phyloP scores from a whole-genome alignment of 2,329 filamentous ascomycete genomes.

The Daldinia sp. region DNA sequence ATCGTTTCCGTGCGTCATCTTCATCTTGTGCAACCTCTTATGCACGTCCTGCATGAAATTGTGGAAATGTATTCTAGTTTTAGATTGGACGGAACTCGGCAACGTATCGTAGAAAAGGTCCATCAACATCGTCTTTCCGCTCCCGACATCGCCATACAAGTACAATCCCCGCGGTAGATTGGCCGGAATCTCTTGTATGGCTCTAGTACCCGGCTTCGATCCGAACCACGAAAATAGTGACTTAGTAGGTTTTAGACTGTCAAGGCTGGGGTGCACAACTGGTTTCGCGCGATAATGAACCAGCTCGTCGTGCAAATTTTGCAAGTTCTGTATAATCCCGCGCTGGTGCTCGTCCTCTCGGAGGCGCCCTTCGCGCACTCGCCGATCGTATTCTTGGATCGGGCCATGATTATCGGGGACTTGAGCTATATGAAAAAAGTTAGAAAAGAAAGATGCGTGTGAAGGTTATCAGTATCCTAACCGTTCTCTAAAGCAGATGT shows the following conservation, averaged over 20 bases:
- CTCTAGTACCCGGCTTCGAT: slow-evolving; percentile 54
- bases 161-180: slow-evolving; percentile 89
- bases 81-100: slow-evolving; percentile 80
- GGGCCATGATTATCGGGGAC: slow-evolving; percentile 69
- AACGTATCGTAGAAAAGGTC: slow-evolving; percentile 96
- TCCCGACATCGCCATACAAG: slow-evolving; percentile 95
- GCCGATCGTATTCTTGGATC: slow-evolving; percentile 86
- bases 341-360: slow-evolving; percentile 92
- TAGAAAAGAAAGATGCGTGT: slow-evolving; percentile 11
- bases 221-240: slow-evolving; percentile 73
- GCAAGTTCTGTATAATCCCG: slow-evolving; percentile 88
- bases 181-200: slow-evolving; percentile 70
- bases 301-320: slow-evolving; percentile 89
- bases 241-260: slow-evolving; percentile 71
- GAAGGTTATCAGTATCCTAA: slow-evolving; percentile 25
- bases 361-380: slow-evolving; percentile 79
- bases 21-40: slow-evolving; percentile 88
- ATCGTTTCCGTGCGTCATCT: slow-evolving; percentile 88
- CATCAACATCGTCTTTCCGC: slow-evolving; percentile 99
- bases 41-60: slow-evolving; percentile 99
- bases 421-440: slow-evolving; percentile 27
- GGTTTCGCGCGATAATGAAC: slow-evolving; percentile 77
- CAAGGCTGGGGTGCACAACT: slow-evolving; percentile 81
- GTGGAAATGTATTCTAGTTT: slow-evolving; percentile 97
- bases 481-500: slow-evolving; percentile 39